A percentile compares a stretch with the other conserved stretches of the same genome.
Conservation (phyloP, 768 basidiomycete species). For the Collybiopsis confluens region DNA sequence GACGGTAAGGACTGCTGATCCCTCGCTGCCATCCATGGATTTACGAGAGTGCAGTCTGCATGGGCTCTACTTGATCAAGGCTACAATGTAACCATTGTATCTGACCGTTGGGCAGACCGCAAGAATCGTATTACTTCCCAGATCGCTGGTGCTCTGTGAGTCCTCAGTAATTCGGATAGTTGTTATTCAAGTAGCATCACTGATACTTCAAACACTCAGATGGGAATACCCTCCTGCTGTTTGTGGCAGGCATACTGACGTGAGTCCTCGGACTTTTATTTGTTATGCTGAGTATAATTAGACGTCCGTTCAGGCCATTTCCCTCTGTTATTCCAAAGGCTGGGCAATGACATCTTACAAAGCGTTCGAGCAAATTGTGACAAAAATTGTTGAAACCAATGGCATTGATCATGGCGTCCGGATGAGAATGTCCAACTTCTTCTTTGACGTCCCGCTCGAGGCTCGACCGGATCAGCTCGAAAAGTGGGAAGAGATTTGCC, state of each 20-base stretch:
- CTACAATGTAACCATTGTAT: constrained; percentile 29
- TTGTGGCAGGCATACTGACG: constrained; percentile 32
- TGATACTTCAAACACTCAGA: constrained; percentile 14
- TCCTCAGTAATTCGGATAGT: not conserved
- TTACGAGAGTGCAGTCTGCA: constrained; percentile 13
- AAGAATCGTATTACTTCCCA: constrained; percentile 18
- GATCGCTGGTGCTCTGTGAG: constrained; percentile 25
- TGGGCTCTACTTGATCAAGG: constrained; percentile 32
- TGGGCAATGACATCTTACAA: constrained; percentile 35
- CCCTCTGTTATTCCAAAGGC: constrained; percentile 26
- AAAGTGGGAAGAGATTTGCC: constrained; percentile 25
- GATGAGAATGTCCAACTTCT: constrained; percentile 30
- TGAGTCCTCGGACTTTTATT: not conserved
- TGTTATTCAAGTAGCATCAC: not conserved
- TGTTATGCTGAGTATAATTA: not conserved
- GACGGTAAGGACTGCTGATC: not conserved
- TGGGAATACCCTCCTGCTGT: constrained; percentile 38
- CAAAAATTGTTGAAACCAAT: constrained; percentile 16
- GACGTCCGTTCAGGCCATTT: constrained; percentile 14
- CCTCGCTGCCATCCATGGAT: not conserved
- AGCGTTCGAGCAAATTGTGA: constrained; percentile 18
- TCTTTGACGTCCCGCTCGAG: constrained; percentile 25
- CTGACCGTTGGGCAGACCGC: constrained; percentile 20
- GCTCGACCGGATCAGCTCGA: constrained; percentile 22
- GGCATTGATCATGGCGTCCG: constrained; percentile 25